These are phyloP conservation scores for Syzygium syzygioides DNA, from an alignment of 441 rosid genomes.

Conservation along the genomic window DNA sequence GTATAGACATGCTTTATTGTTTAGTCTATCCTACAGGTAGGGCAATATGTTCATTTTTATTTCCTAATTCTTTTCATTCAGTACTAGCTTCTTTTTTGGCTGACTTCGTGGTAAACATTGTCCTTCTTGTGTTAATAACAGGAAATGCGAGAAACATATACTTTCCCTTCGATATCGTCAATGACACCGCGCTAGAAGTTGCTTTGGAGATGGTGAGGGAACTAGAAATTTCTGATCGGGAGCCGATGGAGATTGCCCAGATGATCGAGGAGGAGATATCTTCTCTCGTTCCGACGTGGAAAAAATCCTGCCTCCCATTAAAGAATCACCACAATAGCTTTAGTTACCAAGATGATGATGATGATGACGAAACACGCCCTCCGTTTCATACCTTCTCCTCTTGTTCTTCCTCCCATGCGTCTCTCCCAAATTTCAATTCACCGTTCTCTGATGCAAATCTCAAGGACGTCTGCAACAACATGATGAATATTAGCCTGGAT, in stretches of 20 bases:
- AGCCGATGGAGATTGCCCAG: conserved; percentile 61
- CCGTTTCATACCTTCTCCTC: conserved; percentile 39
- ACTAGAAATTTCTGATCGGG: conserved; percentile 71
- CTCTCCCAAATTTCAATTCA: conserved; percentile 22
- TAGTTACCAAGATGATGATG: conserved; percentile 22
- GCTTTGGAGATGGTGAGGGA: conserved; percentile 92
- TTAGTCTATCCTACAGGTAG: background rate
- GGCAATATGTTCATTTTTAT: background rate
- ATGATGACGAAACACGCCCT: conserved; percentile 8
- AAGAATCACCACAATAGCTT: conserved; percentile 31
- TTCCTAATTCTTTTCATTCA: background rate
- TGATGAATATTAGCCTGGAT: background rate
- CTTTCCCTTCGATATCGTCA: conserved; percentile 65
- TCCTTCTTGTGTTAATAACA: conserved; percentile 21
- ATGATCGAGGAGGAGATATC: conserved; percentile 80
- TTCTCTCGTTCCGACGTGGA: conserved; percentile 62
- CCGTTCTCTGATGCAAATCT: conserved; percentile 7
- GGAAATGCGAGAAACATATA: conserved; percentile 72
- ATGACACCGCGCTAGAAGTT: conserved; percentile 71
- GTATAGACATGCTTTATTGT: background rate
- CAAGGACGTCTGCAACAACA: background rate
- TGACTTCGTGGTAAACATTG: background rate
- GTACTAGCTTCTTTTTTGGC: background rate
- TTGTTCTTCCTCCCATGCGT: conserved; percentile 46
- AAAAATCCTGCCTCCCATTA: conserved; percentile 14